A percentile compares a stretch with the other conserved stretches of the same genome.
phyloP scores from a whole-genome alignment of 2,329 filamentous ascomycete species.

The Bipolaris victoriae region DNA sequence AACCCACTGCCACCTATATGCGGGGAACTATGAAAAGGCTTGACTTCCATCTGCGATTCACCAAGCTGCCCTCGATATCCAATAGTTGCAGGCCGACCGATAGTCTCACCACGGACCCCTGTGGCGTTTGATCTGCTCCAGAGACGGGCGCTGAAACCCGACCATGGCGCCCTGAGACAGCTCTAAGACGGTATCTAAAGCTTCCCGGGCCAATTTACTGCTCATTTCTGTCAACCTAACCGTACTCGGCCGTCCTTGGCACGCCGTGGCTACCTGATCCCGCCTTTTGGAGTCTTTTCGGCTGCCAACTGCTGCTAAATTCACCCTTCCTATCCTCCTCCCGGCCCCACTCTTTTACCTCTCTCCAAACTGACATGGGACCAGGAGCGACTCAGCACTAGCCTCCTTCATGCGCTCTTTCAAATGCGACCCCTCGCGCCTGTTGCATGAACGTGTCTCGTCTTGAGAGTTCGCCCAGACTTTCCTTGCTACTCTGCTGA shows the following conservation, averaged over 20 bases:
- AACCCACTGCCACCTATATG: constrained; percentile 19
- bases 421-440: constrained; percentile 43
- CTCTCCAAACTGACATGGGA: constrained; percentile 47
- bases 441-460: constrained; percentile 44
- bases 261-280: constrained; percentile 15
- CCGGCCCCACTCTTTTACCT: constrained; percentile 27
- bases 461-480: constrained; percentile 45
- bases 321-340: constrained; percentile 25
- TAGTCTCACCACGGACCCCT: constrained; percentile 34
- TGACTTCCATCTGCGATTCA: constrained; percentile 6
- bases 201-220: constrained; percentile 31
- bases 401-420: constrained; percentile 47
- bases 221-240: constrained; percentile 22
- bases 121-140: constrained; percentile 36
- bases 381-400: constrained; percentile 43
- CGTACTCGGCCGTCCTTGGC: constrained; percentile 29
- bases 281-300: constrained; percentile 25
- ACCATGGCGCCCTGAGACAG: constrained; percentile 42
- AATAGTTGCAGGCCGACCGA: constrained; percentile 22
- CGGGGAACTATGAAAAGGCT: constrained; percentile 21
- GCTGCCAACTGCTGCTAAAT: constrained; percentile 33
- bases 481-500: constrained; percentile 42
- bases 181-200: constrained; percentile 41
- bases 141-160: constrained; percentile 45
- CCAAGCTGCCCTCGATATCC: constrained; percentile 5